Conservation (phyloP, 192 early-diverging fungal genomes). For the Dissophora globulifera region DNA sequence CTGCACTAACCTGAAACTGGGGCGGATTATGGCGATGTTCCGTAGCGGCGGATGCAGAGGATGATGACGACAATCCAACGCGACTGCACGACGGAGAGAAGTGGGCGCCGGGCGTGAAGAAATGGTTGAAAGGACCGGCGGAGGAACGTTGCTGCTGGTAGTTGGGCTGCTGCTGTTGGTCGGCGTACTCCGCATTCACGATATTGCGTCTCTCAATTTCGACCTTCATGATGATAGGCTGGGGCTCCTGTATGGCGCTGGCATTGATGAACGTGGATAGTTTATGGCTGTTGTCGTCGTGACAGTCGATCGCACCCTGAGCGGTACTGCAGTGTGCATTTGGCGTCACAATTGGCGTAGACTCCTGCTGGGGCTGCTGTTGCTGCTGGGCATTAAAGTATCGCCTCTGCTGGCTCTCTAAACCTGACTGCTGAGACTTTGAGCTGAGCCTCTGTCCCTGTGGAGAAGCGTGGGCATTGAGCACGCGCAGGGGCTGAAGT, state of each 20-base stretch:
- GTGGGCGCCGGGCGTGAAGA: background rate
- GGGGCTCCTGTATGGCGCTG: no score
- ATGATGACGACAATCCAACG: background rate
- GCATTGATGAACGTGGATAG: no score
- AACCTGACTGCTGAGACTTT: background rate
- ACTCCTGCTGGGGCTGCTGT: background rate
- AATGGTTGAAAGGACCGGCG: background rate
- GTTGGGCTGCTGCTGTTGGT: background rate
- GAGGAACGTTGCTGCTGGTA: background rate
- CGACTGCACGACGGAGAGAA: slow-evolving; percentile 1
- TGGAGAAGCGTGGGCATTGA: background rate
- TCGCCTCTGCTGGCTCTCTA: background rate
- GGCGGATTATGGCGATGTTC: background rate
- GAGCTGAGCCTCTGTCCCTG: background rate
- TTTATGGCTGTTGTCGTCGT: no score
- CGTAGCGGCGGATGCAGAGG: background rate
- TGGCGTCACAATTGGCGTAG: no score
- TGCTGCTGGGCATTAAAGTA: background rate
- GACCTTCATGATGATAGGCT: no score
- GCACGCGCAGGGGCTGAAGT: background rate
- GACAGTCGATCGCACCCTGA: no score
- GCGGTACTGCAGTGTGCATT: no score
- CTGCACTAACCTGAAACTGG: slow-evolving; percentile 5
- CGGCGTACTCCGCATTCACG: no score
- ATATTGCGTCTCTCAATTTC: no score